Conservation (phyloP, 2,329 filamentous ascomycete genomes). For the Penicillium sp. region DNA sequence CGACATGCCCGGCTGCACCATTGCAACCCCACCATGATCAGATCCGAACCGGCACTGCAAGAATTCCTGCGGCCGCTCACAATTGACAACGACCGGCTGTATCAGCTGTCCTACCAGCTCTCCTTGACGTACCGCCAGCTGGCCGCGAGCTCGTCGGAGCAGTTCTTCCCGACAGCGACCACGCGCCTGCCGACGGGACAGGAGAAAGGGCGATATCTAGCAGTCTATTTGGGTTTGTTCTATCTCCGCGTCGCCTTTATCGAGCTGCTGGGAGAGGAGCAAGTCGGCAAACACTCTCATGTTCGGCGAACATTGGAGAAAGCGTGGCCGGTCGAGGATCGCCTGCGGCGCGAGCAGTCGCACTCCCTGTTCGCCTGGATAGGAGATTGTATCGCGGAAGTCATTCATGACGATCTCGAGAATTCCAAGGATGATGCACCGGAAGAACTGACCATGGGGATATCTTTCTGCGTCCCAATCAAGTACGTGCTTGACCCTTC, state of each 20-base stretch:
- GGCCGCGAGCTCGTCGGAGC: constrained; percentile 38
- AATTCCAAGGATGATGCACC: constrained; percentile 29
- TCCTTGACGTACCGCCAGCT: constrained; percentile 38
- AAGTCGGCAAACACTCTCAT: constrained; percentile 43
- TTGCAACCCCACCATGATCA: constrained; percentile 16
- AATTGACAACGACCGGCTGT: constrained; percentile 32
- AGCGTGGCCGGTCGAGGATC: constrained; percentile 70
- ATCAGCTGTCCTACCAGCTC: constrained; percentile 37
- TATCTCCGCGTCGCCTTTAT: constrained; percentile 54
- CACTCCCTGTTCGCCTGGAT: constrained; percentile 73
- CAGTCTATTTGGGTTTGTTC: constrained; percentile 53
- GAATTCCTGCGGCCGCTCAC: constrained; percentile 31
- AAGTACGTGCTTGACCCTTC: constrained; percentile 28
- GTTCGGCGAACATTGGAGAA: constrained; percentile 63
- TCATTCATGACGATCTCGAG: constrained; percentile 56
- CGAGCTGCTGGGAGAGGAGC: constrained; percentile 43
- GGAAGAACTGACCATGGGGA: constrained; percentile 38
- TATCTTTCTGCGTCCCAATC: constrained; percentile 46
- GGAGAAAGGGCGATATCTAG: constrained; percentile 53
- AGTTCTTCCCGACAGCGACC: constrained; percentile 44
- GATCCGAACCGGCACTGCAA: constrained; percentile 17
- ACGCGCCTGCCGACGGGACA: constrained; percentile 46
- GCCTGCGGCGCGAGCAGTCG: constrained; percentile 68
- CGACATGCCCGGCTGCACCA: too few species aligned
- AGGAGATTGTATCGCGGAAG: constrained; percentile 67